Conservation (phyloP, 1,284 basidiomycete genomes). For the Austroboletus olivaceoglutinosus region DNA sequence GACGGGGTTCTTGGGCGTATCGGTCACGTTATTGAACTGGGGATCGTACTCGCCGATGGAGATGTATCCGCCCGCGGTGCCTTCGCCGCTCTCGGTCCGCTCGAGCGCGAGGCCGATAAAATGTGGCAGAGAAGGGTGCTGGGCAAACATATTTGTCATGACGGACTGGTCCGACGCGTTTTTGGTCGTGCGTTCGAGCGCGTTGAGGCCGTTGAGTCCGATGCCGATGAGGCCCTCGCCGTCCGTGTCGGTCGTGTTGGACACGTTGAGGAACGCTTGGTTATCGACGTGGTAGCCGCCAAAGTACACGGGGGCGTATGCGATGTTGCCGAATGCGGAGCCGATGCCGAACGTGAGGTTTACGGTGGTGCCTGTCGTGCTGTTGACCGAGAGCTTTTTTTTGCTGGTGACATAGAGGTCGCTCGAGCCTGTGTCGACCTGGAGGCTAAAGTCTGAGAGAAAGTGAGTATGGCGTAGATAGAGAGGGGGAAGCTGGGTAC, state of each 20-base stretch:
- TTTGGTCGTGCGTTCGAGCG: constrained; percentile 18
- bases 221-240: constrained; percentile 28
- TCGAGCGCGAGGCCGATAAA: constrained; percentile 44
- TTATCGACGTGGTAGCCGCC: constrained; percentile 25
- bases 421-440: constrained; percentile 31
- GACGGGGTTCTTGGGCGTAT: constrained; percentile 35
- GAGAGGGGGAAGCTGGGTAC: constrained; percentile 9
- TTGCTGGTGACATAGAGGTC: constrained; percentile 26
- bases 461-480: not conserved
- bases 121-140: constrained; percentile 35
- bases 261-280: constrained; percentile 27
- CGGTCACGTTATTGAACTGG: constrained; percentile 31
- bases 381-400: constrained; percentile 21
- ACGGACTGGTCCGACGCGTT: constrained; percentile 16
- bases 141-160: constrained; percentile 41
- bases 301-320: constrained; percentile 22
- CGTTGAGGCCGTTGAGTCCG: constrained; percentile 26
- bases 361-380: constrained; percentile 21
- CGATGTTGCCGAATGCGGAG: constrained; percentile 26
- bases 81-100: constrained; percentile 38
- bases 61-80: constrained; percentile 39
- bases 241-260: constrained; percentile 16
- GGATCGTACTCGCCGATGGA: constrained; percentile 45
- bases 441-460: constrained; percentile 25
- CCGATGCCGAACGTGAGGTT: constrained; percentile 35